A percentile compares a stretch with the other conserved stretches of the same genome.
Evolutionary conservation across 345 rosid genomes (phyloP).

Genomic region (Mallotus nudiflorus): DNA sequence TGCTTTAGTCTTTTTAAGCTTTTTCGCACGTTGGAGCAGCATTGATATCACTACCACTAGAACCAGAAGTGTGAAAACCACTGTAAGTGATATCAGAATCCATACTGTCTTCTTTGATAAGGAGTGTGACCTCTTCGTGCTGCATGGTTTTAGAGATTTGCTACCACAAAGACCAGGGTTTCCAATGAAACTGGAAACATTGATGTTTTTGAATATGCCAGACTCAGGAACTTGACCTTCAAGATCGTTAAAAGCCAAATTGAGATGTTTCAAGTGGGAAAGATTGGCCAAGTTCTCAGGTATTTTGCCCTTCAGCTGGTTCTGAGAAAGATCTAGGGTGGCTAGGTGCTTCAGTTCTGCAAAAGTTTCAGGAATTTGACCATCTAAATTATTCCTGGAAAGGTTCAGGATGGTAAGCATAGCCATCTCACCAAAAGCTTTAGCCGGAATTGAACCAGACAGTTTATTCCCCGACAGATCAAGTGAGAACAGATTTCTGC

Average conservation of each 20-base stretch:
- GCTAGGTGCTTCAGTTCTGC: conserved; percentile 47
- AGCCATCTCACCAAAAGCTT: conserved; percentile 42
- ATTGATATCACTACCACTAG: conserved; percentile 31
- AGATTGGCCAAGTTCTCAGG: conserved; percentile 57
- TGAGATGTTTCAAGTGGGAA: conserved; percentile 56
- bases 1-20: conserved; percentile 24
- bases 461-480: conserved; percentile 71
- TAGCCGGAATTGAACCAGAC: conserved; percentile 51
- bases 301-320: conserved; percentile 59
- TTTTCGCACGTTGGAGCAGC: conserved; percentile 29
- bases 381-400: conserved; percentile 60
- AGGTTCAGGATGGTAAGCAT: conserved; percentile 57
- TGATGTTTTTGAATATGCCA: conserved; percentile 60
- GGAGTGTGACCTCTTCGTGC: conserved; percentile 35
- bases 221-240: conserved; percentile 68
- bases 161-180: conserved; percentile 72
- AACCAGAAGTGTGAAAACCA: conserved; percentile 36
- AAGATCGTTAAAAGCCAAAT: conserved; percentile 69
- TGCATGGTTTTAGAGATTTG: conserved; percentile 44
- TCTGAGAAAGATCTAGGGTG: conserved; percentile 65
- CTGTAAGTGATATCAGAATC: conserved; percentile 50
- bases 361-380: conserved; percentile 51
- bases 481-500: conserved; percentile 65
- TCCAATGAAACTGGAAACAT: conserved; percentile 49
- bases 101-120: conserved; percentile 42